Conservation (phyloP, 208 protist species). For the Spongospora subterranea region DNA sequence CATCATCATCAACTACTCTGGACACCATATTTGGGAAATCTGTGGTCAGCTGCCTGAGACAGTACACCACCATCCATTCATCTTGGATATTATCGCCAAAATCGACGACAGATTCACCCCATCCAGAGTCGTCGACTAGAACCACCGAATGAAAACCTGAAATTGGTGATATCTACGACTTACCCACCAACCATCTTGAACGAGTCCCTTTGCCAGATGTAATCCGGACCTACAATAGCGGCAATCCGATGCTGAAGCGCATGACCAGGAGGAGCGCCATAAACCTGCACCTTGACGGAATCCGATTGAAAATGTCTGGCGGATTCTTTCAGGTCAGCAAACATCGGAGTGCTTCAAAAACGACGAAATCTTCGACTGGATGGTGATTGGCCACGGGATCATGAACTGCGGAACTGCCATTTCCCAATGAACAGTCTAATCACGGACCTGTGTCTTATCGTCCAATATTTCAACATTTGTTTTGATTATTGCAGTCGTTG, state of each 20-base stretch:
- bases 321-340: too few species aligned
- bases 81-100: constrained; percentile 11
- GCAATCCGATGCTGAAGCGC: neutral
- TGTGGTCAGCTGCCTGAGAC: neutral
- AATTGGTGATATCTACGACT: too few species aligned
- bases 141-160: neutral
- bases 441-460: too few species aligned
- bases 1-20: neutral
- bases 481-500: too few species aligned
- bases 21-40: neutral
- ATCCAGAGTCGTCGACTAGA: neutral
- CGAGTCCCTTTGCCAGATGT: neutral
- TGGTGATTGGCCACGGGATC: too few species aligned
- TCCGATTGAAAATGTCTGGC: too few species aligned
- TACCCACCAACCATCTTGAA: neutral
- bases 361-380: too few species aligned
- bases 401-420: too few species aligned
- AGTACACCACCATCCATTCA: neutral
- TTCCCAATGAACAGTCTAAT: too few species aligned
- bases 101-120: neutral
- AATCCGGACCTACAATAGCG: neutral
- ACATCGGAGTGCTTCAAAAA: too few species aligned
- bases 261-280: neutral
- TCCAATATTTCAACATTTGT: too few species aligned
- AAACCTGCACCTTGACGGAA: neutral